Evolutionary conservation across 768 basidiomycete genomes (phyloP).

Genomic region (Rhodotorula taiwanensis): DNA sequence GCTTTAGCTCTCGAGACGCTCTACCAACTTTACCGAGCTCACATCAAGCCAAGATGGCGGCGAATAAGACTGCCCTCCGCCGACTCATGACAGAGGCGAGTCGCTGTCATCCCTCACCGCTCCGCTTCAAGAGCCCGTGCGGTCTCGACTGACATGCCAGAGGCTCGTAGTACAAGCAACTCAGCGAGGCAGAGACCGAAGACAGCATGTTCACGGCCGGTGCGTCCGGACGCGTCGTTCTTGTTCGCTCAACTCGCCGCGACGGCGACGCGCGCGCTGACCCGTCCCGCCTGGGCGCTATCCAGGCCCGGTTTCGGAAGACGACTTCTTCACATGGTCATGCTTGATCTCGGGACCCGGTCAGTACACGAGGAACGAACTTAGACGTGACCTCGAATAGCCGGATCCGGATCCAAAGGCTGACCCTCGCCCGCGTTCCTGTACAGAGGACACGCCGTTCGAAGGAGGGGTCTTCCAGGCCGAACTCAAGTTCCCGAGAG

Average conservation of each 20-base stretch:
- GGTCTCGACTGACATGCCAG: no score
- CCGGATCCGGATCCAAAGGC: neutral
- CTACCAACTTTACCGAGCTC: no score
- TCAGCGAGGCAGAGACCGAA: conserved; percentile 39
- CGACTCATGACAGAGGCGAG: conserved; percentile 79
- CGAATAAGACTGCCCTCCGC: conserved; percentile 59
- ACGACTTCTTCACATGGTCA: conserved; percentile 99
- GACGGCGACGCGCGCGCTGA: no score
- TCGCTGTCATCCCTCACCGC: no score
- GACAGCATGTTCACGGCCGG: conserved; percentile 96
- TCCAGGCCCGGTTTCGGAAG: conserved; percentile 45
- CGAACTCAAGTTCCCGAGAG: conserved; percentile 68
- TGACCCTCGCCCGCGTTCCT: neutral
- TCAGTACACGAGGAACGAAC: conserved; percentile 43
- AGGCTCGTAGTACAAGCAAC: conserved; percentile 46
- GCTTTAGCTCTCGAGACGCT: no score
- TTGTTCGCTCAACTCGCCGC: neutral
- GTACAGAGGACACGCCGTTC: conserved; percentile 40
- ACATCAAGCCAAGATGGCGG: conserved; percentile 36
- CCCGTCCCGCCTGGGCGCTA: neutral
- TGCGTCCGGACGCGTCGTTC: conserved; percentile 41
- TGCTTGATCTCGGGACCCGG: conserved; percentile 97
- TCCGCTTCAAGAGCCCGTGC: no score
- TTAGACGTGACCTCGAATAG: no score
- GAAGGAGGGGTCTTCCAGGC: conserved; percentile 94